Percentiles rank a stretch among this genome's conserved stretches.
These are phyloP conservation scores for Syzygium oleosum DNA, from an alignment of 345 rosid species.

Conservation along the genomic window DNA sequence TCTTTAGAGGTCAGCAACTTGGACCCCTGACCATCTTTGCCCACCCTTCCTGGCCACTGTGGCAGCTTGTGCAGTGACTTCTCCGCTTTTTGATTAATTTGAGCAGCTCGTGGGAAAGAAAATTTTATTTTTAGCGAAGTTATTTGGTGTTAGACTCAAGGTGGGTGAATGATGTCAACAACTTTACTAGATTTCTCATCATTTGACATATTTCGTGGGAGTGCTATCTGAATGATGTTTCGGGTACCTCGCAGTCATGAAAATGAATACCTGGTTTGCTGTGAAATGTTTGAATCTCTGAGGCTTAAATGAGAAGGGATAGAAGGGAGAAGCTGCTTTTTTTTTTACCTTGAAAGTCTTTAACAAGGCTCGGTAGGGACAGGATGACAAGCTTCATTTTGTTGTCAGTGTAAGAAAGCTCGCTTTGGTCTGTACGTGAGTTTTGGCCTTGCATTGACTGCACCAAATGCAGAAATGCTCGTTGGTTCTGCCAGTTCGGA, in stretches of 20 bases:
- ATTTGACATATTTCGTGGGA: neutral
- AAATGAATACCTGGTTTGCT: neutral
- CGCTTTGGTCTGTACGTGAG: neutral
- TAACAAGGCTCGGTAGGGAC: neutral
- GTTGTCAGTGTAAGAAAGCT: neutral
- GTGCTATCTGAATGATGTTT: neutral
- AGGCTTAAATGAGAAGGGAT: neutral
- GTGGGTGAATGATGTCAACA: neutral
- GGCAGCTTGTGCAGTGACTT: neutral
- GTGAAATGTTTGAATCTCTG: neutral
- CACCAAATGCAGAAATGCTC: neutral
- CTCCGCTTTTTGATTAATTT: neutral
- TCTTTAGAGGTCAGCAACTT: neutral
- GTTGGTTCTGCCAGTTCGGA: neutral
- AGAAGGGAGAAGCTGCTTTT: neutral
- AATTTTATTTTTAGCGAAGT: neutral
- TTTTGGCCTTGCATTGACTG: neutral
- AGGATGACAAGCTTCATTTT: neutral
- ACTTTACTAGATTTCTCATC: neutral
- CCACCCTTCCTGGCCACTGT: neutral
- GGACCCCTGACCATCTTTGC: neutral
- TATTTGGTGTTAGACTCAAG: neutral
- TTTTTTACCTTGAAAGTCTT: neutral
- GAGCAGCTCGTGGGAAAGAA: neutral
- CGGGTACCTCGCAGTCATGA: neutral